These are phyloP conservation scores for Apiospora phragmitis DNA, from an alignment of 2,329 filamentous ascomycete genomes.

Conservation along the genomic window DNA sequence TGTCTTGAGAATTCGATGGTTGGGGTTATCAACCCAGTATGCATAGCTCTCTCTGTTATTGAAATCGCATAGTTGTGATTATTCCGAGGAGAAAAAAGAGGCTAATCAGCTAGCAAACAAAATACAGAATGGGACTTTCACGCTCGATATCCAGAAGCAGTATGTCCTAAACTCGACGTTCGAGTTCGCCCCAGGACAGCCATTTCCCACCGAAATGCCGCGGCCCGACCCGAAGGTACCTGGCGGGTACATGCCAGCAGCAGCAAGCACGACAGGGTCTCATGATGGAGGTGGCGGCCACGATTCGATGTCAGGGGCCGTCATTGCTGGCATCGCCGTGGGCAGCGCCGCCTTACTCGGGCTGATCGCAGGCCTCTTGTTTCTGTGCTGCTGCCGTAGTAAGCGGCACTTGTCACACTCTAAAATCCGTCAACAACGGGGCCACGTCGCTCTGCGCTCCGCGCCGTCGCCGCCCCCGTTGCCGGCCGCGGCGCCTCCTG, in stretches of 20 bases:
- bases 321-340: background rate
- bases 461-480: background rate
- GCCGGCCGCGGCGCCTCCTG: background rate
- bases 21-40: conserved; percentile 2
- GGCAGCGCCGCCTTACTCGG: background rate
- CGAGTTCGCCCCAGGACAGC: background rate
- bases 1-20: background rate
- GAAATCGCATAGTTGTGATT: background rate
- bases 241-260: background rate
- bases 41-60: background rate
- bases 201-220: background rate
- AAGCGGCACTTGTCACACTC: background rate
- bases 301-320: background rate
- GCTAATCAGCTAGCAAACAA: background rate
- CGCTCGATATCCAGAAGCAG: background rate
- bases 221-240: background rate
- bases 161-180: background rate
- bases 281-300: background rate
- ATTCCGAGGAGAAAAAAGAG: background rate
- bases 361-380: background rate
- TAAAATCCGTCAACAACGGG: background rate
- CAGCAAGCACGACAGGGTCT: background rate
- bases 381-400: background rate
- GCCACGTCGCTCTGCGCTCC: background rate
- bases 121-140: background rate